Base-by-base conservation (phyloP, 208 protist species). In the Herpetomonas samuelpessoai region DNA sequence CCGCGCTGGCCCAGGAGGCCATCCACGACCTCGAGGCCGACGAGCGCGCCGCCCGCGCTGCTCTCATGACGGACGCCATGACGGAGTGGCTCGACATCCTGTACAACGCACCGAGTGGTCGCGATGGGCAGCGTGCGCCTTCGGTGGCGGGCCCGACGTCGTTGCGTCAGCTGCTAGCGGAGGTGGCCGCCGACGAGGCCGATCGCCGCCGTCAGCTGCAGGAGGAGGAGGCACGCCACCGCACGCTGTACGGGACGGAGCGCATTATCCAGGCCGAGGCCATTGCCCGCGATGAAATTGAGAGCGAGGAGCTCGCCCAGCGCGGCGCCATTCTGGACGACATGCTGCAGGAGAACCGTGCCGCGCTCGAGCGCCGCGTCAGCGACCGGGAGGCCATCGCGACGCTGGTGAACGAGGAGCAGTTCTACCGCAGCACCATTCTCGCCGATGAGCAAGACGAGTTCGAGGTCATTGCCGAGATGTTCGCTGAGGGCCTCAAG, bases 401-500 rank as follows among this genome's bases (percentile, higher is more conserved):
- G 10, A 74, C 65, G 14, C 57, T 83, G 3, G 2, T 74, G 18
- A 76, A 70, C 45, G 81, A 89, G 57, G 83, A 90, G 64, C 73
- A 91, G 49, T 90, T 83, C 62, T 89, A 89, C 51, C 83, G 81
- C 35, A 74, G 73, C 46, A 72, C 66, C 0, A 63, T 88, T 25
- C 31, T 86, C 1, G 67, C 56, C 22, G 83, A 93, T 30, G 83
- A 82, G 71, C 81, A 88, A 68, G 87, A 93, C 38, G 81, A 59
- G 25, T 86, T 83, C 48, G 83, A 93, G 63, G 63, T 79, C 1
- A 57, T 85, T 6, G 76, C 68, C 55, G 81, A 88, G 65, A 68
- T 80, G 21, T 87, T 89, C 57, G 69, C 82, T 0, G 38, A 71
- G 14, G 76, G 59, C 10, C 38, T 85, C 39, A 78, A 74, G 70